Base-by-base conservation (phyloP, 352 stramenopile species). In the Phytophthora pistaciae region DNA sequence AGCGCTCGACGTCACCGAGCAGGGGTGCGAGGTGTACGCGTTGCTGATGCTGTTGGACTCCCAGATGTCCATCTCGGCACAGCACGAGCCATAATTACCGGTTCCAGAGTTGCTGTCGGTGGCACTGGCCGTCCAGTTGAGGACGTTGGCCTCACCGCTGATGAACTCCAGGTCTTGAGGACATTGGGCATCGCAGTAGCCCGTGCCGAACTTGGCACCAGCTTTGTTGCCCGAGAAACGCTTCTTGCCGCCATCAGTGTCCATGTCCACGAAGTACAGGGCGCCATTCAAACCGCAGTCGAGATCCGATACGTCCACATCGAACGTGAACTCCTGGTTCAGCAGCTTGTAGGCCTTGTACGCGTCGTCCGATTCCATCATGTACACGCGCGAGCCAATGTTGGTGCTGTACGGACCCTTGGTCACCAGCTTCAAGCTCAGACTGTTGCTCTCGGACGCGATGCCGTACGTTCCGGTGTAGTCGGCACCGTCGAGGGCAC, bases 251-350 rank as follows among this genome's bases (percentile, higher is more conserved):
- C 79, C 79, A 48, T 87, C 79, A 14, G 29, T 54, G 58, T 83
- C 72, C 78, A 88, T 88, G 52, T 84, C 68, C 38, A 88, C 80
- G 38, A 88, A 88, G 66, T 88, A 88, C 13, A 88, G 61, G 38
- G 78, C 80, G 29, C 80, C 78, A 52, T 88, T 88, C 27, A 81
- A 46, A 0, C 80, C 80, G 18, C 80, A 88, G 3, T 72, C 66
- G 11, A 85, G 56, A 31, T 79, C 38, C 9, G 77, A 85, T 3
- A 81, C 78, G 54, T 88, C 80, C 11, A 88, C 76, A 36, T 84
- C 74, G 20, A 88, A 80, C 4, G 80, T 55, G 56, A 85, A 84
- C 73, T 88, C 80, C 57, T 84, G 64, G 72, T 88, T 85, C 31
- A 84, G 72, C 42, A 85, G 70, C 72, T 82, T 75, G 66, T 72